Percentiles rank a stretch among this genome's conserved stretches.
Conservation (phyloP, 2,329 filamentous ascomycete species). For the Pseudocercospora pini-densiflorae region DNA sequence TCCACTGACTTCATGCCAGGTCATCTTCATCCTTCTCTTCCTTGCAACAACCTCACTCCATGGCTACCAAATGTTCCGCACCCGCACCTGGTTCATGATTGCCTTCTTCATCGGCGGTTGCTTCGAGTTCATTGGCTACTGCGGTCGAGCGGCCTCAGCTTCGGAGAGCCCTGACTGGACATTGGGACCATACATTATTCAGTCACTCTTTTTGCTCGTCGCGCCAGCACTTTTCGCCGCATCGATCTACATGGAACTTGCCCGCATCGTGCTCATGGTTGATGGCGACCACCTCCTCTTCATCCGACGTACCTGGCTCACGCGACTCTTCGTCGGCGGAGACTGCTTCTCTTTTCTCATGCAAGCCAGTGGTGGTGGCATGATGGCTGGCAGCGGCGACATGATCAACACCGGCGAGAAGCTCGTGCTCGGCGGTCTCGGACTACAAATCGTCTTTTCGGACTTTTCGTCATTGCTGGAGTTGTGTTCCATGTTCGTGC, state of each 20-base stretch:
- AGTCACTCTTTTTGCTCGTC: conserved; percentile 53
- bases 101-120: conserved; percentile 58
- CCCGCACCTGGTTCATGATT: conserved; percentile 56
- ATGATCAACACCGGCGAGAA: conserved; percentile 44
- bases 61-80: conserved; percentile 43
- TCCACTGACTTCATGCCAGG: conserved; percentile 18
- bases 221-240: conserved; percentile 57
- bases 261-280: conserved; percentile 50
- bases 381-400: conserved; percentile 13
- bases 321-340: conserved; percentile 54
- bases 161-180: conserved; percentile 47
- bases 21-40: conserved; percentile 40
- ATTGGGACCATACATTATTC: conserved; percentile 48
- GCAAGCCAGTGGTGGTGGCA: conserved; percentile 37
- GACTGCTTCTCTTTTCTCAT: conserved; percentile 56
- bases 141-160: conserved; percentile 53
- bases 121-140: conserved; percentile 59
- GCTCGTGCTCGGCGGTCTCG: conserved; percentile 55
- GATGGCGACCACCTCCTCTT: conserved; percentile 49
- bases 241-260: conserved; percentile 56
- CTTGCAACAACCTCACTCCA: conserved; percentile 42
- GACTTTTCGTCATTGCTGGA: conserved; percentile 50
- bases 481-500: conserved; percentile 38
- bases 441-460: conserved; percentile 58
- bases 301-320: conserved; percentile 51